Evolutionary conservation across 371 early-diverging fungal genomes (phyloP).

Genomic region (Actinomortierella wolfii): DNA sequence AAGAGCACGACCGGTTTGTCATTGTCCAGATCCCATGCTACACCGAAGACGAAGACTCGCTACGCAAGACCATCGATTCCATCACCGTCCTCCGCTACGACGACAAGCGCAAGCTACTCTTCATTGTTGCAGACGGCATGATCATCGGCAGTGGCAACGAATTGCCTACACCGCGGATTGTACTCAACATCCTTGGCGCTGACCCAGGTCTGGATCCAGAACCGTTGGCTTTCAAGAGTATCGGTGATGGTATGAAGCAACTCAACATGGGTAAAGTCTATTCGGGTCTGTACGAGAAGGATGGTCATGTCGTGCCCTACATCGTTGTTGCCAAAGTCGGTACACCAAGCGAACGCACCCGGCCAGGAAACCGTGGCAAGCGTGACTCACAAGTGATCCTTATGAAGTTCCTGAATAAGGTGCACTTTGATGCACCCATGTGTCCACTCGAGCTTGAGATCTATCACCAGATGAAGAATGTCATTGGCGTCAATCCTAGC

Average conservation of each 20-base stretch:
- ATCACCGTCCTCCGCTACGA: constrained; percentile 68
- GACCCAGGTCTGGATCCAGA: constrained; percentile 81
- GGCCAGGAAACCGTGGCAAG: constrained; percentile 90
- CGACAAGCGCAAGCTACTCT: constrained; percentile 73
- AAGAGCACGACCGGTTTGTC: constrained; percentile 89
- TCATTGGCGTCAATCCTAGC: constrained; percentile 85
- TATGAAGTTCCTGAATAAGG: constrained; percentile 80
- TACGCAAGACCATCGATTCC: constrained; percentile 74
- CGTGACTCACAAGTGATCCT: constrained; percentile 85
- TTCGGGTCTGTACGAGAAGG: constrained; percentile 83
- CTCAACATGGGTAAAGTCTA: constrained; percentile 92
- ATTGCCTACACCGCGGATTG: constrained; percentile 87
- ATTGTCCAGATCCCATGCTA: constrained; percentile 89
- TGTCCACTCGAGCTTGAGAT: constrained; percentile 89
- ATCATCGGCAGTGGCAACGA: constrained; percentile 91
- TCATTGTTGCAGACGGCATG: constrained; percentile 87
- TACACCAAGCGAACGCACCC: constrained; percentile 64
- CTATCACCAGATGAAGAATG: constrained; percentile 87
- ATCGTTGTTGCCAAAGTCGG: constrained; percentile 87
- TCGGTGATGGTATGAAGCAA: constrained; percentile 85
- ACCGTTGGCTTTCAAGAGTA: constrained; percentile 84
- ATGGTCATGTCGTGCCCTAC: constrained; percentile 84
- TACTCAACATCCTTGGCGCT: constrained; percentile 83
- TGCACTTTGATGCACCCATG: constrained; percentile 77
- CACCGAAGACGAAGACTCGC: constrained; percentile 80